Evolutionary conservation across 805 yeast genomes (phyloP), one percentile per base, ranked within the genome.

Genomic region (Starmerella roubikii): DNA sequence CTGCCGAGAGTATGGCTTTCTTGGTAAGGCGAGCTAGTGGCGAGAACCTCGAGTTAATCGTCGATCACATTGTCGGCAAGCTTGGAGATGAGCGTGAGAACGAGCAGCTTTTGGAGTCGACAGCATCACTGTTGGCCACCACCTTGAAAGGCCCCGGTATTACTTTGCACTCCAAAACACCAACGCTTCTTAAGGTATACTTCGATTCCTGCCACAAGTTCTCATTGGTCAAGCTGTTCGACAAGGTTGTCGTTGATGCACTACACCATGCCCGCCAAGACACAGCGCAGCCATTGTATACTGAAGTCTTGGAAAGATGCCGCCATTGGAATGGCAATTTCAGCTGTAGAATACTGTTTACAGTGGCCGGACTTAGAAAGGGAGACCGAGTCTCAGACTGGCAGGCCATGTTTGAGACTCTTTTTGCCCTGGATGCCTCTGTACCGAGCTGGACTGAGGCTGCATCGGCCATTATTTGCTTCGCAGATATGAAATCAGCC

Each of bases 1-100:
- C 93, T 17, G 85, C 95, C 0, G 96, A 88, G 57, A 91, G 95
- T 0, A 57, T 88, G 33, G 81, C 96, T 0, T 91, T 80, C 51
- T 62, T 88, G 40, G 63, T 88, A 9, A 72, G 91, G 54, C 82
- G 82, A 56, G 67, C 81, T 45, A 65, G 66, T 19, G 55, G 64
- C 0, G 66, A 66, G 1, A 60, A 69, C 6, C 59, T 85, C 34
- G 50, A 54, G 1, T 40, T 48, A 0, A 69, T 81, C 32, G 61
- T 80, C 8, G 51, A 60, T 2, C 59, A 54, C 38, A 61, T 62
- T 3, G 47, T 71, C 19, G 53, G 52, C 2, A 52, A 49, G 20
- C 31, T 37, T 2, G 40, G 54, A 2, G 48, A 56, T 13, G 55
- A 56, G 3, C 58, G 62, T 2, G 61, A 62, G 1, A 64, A 66